These are phyloP conservation scores for Ulota crispa DNA, from an alignment of 225 moss, liverwort and hornwort species.

Conservation along the genomic window DNA sequence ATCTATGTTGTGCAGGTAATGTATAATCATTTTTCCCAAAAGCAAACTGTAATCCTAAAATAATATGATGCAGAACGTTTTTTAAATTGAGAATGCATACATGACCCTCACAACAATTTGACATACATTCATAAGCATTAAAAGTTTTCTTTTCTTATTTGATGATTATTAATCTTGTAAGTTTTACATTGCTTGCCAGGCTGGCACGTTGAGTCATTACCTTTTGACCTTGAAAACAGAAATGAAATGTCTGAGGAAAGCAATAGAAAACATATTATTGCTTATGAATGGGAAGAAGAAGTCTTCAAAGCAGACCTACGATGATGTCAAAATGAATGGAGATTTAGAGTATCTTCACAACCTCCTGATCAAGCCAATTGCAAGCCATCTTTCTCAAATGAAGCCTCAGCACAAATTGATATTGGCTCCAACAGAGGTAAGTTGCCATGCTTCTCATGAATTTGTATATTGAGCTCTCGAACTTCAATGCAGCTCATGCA, in stretches of 20 bases:
- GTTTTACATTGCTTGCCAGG: neutral
- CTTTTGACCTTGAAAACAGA: neutral
- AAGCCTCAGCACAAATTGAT: conserved; percentile 12
- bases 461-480: neutral
- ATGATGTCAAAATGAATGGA: neutral
- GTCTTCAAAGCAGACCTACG: neutral
- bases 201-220: neutral
- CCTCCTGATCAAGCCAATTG: conserved; percentile 5
- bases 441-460: too few species aligned
- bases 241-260: neutral
- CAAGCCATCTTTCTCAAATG: conserved; percentile 7
- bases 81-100: too few species aligned
- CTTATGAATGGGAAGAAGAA: neutral
- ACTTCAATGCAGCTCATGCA: too few species aligned
- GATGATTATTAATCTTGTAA: neutral
- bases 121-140: too few species aligned
- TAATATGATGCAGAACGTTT: too few species aligned
- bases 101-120: too few species aligned
- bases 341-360: conserved; percentile 1
- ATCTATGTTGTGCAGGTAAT: conserved; percentile 9
- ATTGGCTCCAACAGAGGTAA: conserved; percentile 6
- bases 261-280: neutral
- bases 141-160: neutral
- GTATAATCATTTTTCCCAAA: too few species aligned
- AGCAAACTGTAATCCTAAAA: too few species aligned